A percentile compares a stretch with the other conserved stretches of the same genome.
Evolutionary conservation across 2,329 filamentous ascomycete species (phyloP).

Genomic region (Botrytis byssoidea): DNA sequence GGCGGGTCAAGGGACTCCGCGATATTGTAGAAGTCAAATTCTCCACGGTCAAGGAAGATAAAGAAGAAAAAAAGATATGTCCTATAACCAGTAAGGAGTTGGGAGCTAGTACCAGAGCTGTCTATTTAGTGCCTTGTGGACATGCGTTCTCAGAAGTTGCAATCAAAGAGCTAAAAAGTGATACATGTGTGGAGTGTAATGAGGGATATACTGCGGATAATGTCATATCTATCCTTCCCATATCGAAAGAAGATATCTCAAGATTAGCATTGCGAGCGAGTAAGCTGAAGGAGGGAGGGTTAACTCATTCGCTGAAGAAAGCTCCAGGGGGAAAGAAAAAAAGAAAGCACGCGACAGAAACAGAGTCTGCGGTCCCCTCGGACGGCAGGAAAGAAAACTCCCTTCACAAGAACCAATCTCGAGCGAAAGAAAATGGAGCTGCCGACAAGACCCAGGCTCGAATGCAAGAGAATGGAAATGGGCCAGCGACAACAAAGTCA

Average conservation of each 20-base stretch:
- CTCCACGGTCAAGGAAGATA: constrained; percentile 46
- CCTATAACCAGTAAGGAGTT: constrained; percentile 85
- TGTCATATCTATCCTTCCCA: constrained; percentile 78
- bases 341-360: constrained; percentile 58
- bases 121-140: constrained; percentile 91
- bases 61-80: constrained; percentile 68
- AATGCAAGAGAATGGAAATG: constrained; percentile 32
- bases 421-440: constrained; percentile 32
- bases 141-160: constrained; percentile 90
- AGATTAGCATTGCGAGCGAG: constrained; percentile 64
- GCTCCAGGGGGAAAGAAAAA: constrained; percentile 69
- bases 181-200: constrained; percentile 69
- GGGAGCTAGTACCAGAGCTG: constrained; percentile 73
- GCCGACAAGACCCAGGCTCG: constrained; percentile 30
- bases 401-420: constrained; percentile 27
- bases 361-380: constrained; percentile 36
- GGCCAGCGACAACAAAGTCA: constrained; percentile 26
- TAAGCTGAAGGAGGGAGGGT: constrained; percentile 65
- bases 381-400: constrained; percentile 21
- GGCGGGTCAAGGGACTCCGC: constrained; percentile 71
- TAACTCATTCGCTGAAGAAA: constrained; percentile 89
- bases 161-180: constrained; percentile 74
- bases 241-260: constrained; percentile 66
- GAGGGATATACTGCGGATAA: constrained; percentile 70
- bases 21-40: constrained; percentile 89